These are phyloP conservation scores for Microbotryomycetes sp. DNA, from an alignment of 1,284 basidiomycete species.

Conservation along the genomic window DNA sequence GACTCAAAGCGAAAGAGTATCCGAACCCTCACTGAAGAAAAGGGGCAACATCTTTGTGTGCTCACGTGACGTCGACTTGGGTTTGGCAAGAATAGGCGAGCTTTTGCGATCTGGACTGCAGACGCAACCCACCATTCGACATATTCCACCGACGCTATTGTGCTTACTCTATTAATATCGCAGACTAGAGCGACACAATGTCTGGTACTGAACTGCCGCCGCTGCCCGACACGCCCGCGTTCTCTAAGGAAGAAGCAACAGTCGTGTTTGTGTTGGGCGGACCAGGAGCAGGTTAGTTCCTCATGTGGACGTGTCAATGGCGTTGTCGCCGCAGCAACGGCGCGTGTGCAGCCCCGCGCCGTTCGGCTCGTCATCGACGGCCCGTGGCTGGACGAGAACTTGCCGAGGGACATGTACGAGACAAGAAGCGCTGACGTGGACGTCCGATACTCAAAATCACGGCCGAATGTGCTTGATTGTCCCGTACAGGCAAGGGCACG, in stretches of 20 bases:
- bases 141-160: too few species aligned
- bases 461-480: too few species aligned
- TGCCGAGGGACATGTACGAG: too few species aligned
- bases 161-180: too few species aligned
- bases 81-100: too few species aligned
- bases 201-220: not conserved
- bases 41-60: not conserved
- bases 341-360: slow-evolving; percentile 10
- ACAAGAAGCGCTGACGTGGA: too few species aligned
- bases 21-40: not conserved
- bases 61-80: not conserved
- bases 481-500: slow-evolving; percentile 94
- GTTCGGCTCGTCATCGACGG: not conserved
- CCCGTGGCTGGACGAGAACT: not conserved
- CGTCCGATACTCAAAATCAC: too few species aligned
- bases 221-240: not conserved
- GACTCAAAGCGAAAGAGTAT: not conserved
- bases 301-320: not conserved
- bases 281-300: slow-evolving; percentile 72
- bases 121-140: too few species aligned
- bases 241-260: slow-evolving; percentile 51
- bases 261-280: slow-evolving; percentile 97
- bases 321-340: not conserved
- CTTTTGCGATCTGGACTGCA: too few species aligned
- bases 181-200: not conserved